Evolutionary conservation across 108 stramenopile genomes (phyloP).

Genomic region (Skeletonema marinoi): DNA sequence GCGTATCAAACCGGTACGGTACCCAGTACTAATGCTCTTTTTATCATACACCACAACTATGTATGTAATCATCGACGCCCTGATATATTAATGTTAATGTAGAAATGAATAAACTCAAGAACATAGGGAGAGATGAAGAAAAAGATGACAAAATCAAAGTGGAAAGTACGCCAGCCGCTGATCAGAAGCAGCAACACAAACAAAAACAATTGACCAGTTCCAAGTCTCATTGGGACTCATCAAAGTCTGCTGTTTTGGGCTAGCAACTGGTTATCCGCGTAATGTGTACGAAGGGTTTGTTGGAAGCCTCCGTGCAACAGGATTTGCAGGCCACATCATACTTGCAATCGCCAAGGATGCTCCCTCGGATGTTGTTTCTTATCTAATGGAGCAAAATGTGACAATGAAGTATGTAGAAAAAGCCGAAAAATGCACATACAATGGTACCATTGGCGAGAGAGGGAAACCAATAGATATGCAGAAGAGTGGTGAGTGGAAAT

Average conservation of each 20-base stretch:
- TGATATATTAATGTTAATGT: no score
- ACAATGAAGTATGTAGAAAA: slow-evolving; percentile 33
- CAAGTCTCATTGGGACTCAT: slow-evolving; percentile 7
- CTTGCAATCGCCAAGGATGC: slow-evolving; percentile 53
- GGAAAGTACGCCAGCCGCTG: background rate
- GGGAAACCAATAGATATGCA: background rate
- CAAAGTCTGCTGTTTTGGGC: slow-evolving; percentile 22
- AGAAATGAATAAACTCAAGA: no score
- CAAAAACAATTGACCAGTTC: no score
- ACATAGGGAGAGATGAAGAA: no score
- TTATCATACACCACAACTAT: no score
- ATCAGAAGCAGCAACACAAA: background rate
- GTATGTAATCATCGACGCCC: no score
- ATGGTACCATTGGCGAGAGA: slow-evolving; percentile 14
- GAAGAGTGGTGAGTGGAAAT: background rate
- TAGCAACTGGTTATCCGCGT: slow-evolving; percentile 19
- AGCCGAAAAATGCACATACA: slow-evolving; percentile 37
- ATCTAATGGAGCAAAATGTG: slow-evolving; percentile 60
- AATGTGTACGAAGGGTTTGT: slow-evolving; percentile 49
- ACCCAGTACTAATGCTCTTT: no score
- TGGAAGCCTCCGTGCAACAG: slow-evolving; percentile 66
- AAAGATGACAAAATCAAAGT: no score
- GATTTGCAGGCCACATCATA: slow-evolving; percentile 73
- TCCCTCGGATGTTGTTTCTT: slow-evolving; percentile 24
- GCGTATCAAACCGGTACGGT: no score